These are phyloP conservation scores for Lactarius vividus DNA, from an alignment of 768 basidiomycete genomes.

Conservation along the genomic window DNA sequence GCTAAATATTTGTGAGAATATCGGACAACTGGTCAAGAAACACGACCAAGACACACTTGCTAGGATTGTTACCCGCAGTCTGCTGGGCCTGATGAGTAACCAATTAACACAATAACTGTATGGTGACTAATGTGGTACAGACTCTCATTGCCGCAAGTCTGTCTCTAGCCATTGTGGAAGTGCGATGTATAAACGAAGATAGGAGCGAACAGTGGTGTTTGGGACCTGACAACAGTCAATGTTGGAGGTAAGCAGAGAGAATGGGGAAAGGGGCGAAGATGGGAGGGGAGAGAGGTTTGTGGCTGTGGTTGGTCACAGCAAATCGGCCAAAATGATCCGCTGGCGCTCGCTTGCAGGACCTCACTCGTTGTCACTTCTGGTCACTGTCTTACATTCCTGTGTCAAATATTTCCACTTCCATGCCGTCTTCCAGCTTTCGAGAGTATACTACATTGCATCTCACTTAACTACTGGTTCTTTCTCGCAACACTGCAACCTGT, in stretches of 20 bases:
- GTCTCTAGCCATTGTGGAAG: slow-evolving; percentile 74
- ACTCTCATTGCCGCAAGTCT: slow-evolving; percentile 87
- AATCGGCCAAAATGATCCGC: background rate
- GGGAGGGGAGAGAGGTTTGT: background rate
- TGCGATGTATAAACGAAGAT: slow-evolving; percentile 27
- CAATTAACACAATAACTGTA: slow-evolving; percentile 9
- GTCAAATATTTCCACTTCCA: background rate
- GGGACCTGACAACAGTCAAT: slow-evolving; percentile 29
- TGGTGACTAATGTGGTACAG: slow-evolving; percentile 30
- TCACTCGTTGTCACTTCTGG: background rate
- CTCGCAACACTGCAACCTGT: slow-evolving; percentile 77
- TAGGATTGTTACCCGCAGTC: slow-evolving; percentile 47
- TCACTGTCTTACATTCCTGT: background rate
- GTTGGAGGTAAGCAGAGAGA: slow-evolving; percentile 20
- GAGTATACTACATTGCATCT: background rate
- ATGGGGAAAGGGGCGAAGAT: background rate
- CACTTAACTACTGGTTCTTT: slow-evolving; percentile 43
- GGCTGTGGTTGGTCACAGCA: background rate
- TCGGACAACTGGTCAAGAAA: slow-evolving; percentile 7
- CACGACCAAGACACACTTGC: slow-evolving; percentile 42
- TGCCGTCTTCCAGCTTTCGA: background rate
- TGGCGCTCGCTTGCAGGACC: background rate
- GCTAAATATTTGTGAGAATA: slow-evolving; percentile 3
- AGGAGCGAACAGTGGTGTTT: slow-evolving; percentile 1
- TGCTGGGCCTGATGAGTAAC: slow-evolving; percentile 58